Evolutionary conservation across 2,329 filamentous ascomycete species (phyloP), one percentile per base, ranked within the genome.

Genomic region (Teratosphaeria nubilosa): DNA sequence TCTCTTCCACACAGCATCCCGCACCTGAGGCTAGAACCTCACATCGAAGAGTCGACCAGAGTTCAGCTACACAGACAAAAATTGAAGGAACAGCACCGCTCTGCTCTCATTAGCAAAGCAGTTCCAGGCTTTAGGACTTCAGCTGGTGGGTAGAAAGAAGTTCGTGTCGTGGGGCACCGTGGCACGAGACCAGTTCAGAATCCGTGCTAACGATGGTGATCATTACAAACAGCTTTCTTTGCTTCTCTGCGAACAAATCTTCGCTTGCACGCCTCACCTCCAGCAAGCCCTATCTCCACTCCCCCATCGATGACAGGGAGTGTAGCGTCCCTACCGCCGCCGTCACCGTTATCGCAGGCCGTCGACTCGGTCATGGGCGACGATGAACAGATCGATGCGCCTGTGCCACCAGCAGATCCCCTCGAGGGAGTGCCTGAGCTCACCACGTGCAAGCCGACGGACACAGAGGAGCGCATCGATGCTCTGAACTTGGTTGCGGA

Each of bases 171-270:
- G 48, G 41, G 20, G 25, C 25, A 13, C 13, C 1, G 20, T 24
- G 20, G 13, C 53, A 58, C 52, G 52, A 56, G 58, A 56, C 41
- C 51, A 55, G 11, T 50, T 22, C 16, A 13, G 37, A 27, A 13
- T 7, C 20, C 31, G n/a, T 37, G 16, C 25, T 54, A 55, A 54
- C 45, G 24, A 22, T 53, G 41, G 20, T 48, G 52, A 53, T 57
- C 51, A 51, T 54, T 54, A 56, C 57, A 24, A 48, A 54, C 73
- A 94, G 89, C 88, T 27, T 94, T 94, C 77, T 87, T 94, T 74
- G 87, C 85, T 58, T 92, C 90, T 65, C 80, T 94, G 16, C 85
- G 88, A 65, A 87, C 87, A 63, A 94, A 94, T 69, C 82, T 94
- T 57, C 85, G 86, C 66, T 84, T 92, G 59, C 66, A 67, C 68